phyloP scores from a whole-genome alignment of 805 yeast species.

The Candida coleopterorum region DNA sequence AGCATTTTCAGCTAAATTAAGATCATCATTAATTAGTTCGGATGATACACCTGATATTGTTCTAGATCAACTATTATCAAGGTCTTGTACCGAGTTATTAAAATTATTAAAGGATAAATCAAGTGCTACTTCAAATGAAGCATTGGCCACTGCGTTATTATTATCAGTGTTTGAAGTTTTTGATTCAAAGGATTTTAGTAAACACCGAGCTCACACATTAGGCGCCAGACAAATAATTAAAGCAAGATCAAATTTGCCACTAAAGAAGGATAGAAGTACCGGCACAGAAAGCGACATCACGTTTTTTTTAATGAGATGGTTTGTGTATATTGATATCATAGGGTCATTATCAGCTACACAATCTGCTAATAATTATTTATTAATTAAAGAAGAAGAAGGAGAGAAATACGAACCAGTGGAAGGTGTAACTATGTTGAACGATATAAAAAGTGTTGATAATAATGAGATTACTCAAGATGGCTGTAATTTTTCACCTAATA shows the following conservation, averaged over 20 bases:
- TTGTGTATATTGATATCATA: slow-evolving; percentile 60
- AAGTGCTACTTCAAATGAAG: slow-evolving; percentile 59
- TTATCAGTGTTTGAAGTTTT: slow-evolving; percentile 52
- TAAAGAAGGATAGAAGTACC: slow-evolving; percentile 9
- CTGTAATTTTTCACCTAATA: slow-evolving; percentile 14
- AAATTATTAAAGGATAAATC: slow-evolving; percentile 44
- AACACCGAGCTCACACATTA: slow-evolving; percentile 60
- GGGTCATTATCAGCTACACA: slow-evolving; percentile 57
- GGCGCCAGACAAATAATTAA: slow-evolving; percentile 65
- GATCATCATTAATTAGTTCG: slow-evolving; percentile 20
- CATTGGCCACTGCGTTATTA: slow-evolving; percentile 57
- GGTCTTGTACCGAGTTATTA: slow-evolving; percentile 56
- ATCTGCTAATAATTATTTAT: slow-evolving; percentile 26
- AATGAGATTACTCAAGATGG: background rate
- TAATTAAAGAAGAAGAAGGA: slow-evolving; percentile 14
- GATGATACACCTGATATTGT: slow-evolving; percentile 33
- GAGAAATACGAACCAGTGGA: slow-evolving; percentile 18
- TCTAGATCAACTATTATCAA: slow-evolving; percentile 48
- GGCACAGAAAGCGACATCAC: slow-evolving; percentile 38
- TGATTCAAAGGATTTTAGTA: slow-evolving; percentile 39
- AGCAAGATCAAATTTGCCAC: slow-evolving; percentile 30
- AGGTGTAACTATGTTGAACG: slow-evolving; percentile 17
- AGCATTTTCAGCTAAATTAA: slow-evolving; percentile 35
- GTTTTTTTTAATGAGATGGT: slow-evolving; percentile 63
- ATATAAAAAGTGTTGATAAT: slow-evolving; percentile 10